Percentiles rank a stretch among this genome's conserved stretches.
These are phyloP conservation scores for Fagopyrum tataricum DNA, from an alignment of 148 eudicot genomes.

Conservation along the genomic window DNA sequence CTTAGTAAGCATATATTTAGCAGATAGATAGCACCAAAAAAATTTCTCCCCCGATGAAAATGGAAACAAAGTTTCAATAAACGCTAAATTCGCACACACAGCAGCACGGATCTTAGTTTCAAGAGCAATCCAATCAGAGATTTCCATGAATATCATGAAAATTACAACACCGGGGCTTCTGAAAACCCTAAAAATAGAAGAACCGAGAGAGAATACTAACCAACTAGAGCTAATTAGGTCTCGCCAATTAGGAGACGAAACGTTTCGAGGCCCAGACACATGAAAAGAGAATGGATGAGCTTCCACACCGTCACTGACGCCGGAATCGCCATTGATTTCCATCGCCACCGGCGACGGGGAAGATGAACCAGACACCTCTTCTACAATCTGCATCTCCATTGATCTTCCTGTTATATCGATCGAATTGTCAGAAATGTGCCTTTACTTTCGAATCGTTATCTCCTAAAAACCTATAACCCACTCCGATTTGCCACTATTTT, in stretches of 20 bases:
- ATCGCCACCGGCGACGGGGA: background rate
- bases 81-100: background rate
- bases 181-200: background rate
- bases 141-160: background rate
- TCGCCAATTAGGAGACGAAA: constrained; percentile 67
- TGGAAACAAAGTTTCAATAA: background rate
- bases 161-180: too few species aligned
- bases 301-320: constrained; percentile 15
- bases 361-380: constrained; percentile 5
- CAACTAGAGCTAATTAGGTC: constrained; percentile 64
- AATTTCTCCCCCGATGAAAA: background rate
- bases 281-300: constrained; percentile 60
- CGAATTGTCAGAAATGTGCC: background rate
- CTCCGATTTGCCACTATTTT: constrained; percentile 2
- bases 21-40: background rate
- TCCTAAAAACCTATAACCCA: background rate
- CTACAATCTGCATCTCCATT: constrained; percentile 13
- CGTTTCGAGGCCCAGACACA: constrained; percentile 70
- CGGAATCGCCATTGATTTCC: background rate
- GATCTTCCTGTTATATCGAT: background rate
- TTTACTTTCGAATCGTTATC: background rate
- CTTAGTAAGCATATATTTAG: background rate
- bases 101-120: background rate
- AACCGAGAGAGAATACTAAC: constrained; percentile 20
- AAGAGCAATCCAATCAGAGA: background rate